Evolutionary conservation across 371 early-diverging fungal genomes (phyloP).

Genomic region (Mucor irregularis): DNA sequence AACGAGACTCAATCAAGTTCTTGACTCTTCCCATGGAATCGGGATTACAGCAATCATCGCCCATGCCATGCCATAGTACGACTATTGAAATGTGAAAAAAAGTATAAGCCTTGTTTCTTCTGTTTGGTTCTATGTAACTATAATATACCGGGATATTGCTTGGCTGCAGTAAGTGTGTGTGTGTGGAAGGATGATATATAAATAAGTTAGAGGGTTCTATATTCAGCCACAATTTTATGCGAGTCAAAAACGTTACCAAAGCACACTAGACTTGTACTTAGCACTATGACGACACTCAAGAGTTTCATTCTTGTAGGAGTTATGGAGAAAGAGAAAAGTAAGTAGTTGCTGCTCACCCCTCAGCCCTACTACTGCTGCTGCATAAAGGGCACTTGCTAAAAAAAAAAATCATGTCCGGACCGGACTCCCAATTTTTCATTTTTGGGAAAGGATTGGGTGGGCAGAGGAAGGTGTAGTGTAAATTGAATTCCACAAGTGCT

Average conservation of each 20-base stretch:
- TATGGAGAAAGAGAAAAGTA: not conserved
- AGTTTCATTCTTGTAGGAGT: not conserved
- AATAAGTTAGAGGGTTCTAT: not conserved
- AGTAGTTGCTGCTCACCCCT: not conserved
- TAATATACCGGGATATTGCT: slow-evolving; percentile 13
- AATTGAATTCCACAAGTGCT: slow-evolving; percentile 10
- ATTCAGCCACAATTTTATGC: slow-evolving; percentile 12
- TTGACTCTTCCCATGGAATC: slow-evolving; percentile 67
- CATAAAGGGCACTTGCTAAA: no score
- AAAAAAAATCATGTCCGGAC: no score
- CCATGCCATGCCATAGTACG: slow-evolving; percentile 91
- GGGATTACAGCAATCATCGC: slow-evolving; percentile 81
- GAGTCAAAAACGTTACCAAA: not conserved
- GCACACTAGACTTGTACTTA: slow-evolving; percentile 10
- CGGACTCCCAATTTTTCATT: not conserved
- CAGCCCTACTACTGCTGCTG: no score
- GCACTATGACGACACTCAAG: slow-evolving; percentile 3
- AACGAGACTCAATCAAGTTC: slow-evolving; percentile 44
- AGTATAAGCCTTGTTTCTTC: not conserved
- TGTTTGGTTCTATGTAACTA: not conserved
- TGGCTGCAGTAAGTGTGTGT: not conserved
- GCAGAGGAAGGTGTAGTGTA: not conserved
- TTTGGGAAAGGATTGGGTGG: not conserved
- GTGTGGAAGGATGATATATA: not conserved
- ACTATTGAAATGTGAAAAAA: slow-evolving; percentile 26